These are phyloP conservation scores for Pythium dissimile DNA, from an alignment of 352 stramenopile species.

Conservation along the genomic window DNA sequence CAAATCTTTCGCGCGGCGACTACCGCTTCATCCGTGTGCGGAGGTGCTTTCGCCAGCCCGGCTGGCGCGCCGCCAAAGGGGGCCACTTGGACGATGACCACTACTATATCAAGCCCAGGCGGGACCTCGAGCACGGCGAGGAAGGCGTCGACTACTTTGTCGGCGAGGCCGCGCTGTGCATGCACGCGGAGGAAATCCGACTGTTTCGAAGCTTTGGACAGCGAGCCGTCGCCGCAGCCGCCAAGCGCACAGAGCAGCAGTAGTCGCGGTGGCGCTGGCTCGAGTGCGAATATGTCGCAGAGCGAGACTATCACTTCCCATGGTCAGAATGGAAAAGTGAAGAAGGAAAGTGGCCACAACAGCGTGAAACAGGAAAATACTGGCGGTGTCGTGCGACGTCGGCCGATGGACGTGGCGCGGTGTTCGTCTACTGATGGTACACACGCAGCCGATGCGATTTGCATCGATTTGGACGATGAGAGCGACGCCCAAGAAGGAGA, in stretches of 20 bases:
- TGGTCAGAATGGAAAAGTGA: too few species aligned
- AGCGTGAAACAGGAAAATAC: not conserved
- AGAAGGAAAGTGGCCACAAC: not conserved
- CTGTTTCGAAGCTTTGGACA: not conserved
- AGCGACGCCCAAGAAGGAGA: not conserved
- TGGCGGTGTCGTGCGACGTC: not conserved
- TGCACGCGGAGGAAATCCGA: too few species aligned
- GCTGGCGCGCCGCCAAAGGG: constrained; percentile 5
- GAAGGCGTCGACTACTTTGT: constrained; percentile 21
- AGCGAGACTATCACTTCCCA: not conserved
- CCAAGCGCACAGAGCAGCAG: not conserved
- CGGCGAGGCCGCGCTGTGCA: constrained; percentile 13
- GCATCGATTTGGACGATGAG: constrained; percentile 8
- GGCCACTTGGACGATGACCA: constrained; percentile 12
- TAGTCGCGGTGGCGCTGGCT: not conserved
- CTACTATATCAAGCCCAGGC: constrained; percentile 20
- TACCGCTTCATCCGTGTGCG: constrained; percentile 13
- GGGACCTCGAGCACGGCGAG: constrained; percentile 2
- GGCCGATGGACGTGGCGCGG: not conserved
- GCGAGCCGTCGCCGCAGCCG: too few species aligned
- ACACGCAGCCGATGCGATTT: constrained; percentile 10
- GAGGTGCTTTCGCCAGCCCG: not conserved
- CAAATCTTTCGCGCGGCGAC: constrained; percentile 4
- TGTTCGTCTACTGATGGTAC: not conserved
- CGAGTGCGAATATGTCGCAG: not conserved